Percentiles rank a stretch among this genome's conserved stretches.
These are phyloP conservation scores for Scheffersomyces lignosus DNA, from an alignment of 805 yeast genomes.

Conservation along the genomic window DNA sequence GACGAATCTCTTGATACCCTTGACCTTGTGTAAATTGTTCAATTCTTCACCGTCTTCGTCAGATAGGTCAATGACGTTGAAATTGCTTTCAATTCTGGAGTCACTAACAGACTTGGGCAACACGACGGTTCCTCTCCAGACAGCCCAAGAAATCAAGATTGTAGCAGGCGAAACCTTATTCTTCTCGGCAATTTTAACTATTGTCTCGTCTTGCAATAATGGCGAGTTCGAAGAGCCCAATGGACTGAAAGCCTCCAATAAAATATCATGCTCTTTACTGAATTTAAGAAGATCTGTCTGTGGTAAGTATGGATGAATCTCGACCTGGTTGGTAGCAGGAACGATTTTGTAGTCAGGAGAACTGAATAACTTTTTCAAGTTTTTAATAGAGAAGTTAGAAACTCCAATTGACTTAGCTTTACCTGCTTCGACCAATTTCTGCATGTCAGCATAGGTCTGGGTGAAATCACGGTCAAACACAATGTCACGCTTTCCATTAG, in stretches of 20 bases:
- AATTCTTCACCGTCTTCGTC: conserved; percentile 35
- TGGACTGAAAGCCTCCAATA: conserved; percentile 29
- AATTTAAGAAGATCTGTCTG: conserved; percentile 16
- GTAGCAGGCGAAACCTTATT: conserved; percentile 33
- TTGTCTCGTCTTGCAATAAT: conserved; percentile 30
- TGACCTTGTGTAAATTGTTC: conserved; percentile 1
- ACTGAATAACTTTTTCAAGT: conserved; percentile 26
- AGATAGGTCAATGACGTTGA: conserved; percentile 30
- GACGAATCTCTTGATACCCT: conserved; percentile 3
- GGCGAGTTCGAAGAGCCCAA: conserved; percentile 40
- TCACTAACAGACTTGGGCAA: conserved; percentile 39
- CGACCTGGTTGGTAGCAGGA: conserved; percentile 37
- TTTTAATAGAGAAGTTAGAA: conserved; percentile 32
- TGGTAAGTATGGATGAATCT: conserved; percentile 38
- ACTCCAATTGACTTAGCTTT: conserved; percentile 37
- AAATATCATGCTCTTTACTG: conserved; percentile 14
- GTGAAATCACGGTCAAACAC: conserved; percentile 26
- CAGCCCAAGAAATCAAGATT: conserved; percentile 40
- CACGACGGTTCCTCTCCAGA: conserved; percentile 37
- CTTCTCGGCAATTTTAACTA: conserved; percentile 29
- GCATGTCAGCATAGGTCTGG: conserved; percentile 34
- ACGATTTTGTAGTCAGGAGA: conserved; percentile 17
- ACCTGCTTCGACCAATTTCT: conserved; percentile 22
- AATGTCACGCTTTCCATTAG: conserved; percentile 10
- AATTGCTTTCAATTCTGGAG: conserved; percentile 36